A percentile compares a stretch with the other conserved stretches of the same genome.
These are phyloP conservation scores for Sanguinoderma infundibulare DNA, from an alignment of 1,284 basidiomycete species.

Conservation along the genomic window DNA sequence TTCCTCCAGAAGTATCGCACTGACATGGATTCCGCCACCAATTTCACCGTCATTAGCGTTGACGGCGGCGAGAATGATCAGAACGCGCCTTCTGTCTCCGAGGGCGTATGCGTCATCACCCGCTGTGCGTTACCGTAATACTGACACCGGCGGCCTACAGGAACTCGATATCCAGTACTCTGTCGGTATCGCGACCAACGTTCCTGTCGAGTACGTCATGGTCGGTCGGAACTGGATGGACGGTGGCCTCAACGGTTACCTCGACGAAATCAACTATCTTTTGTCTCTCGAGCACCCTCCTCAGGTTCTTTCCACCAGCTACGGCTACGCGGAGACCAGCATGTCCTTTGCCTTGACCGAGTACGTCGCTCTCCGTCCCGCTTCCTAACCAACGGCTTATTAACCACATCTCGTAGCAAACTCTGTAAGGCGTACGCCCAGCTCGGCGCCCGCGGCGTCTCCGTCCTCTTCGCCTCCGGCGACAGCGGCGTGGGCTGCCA, in stretches of 20 bases:
- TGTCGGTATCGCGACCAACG: slow-evolving; percentile 59
- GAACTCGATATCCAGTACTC: slow-evolving; percentile 70
- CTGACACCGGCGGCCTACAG: neutral
- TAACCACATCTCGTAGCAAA: slow-evolving; percentile 9
- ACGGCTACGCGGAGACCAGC: slow-evolving; percentile 34
- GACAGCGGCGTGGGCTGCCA: slow-evolving; percentile 62
- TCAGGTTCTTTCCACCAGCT: slow-evolving; percentile 60
- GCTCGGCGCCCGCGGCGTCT: slow-evolving; percentile 60
- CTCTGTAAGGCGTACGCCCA: slow-evolving; percentile 35
- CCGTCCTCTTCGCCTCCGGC: slow-evolving; percentile 68
- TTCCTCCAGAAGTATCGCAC: slow-evolving; percentile 54
- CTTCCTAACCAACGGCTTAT: neutral
- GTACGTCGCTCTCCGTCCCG: slow-evolving; percentile 5
- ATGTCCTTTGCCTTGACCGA: slow-evolving; percentile 29
- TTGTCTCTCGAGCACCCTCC: slow-evolving; percentile 58
- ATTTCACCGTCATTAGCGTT: slow-evolving; percentile 45
- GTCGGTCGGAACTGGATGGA: slow-evolving; percentile 14
- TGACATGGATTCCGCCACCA: slow-evolving; percentile 45
- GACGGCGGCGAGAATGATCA: slow-evolving; percentile 49
- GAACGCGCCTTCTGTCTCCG: slow-evolving; percentile 37
- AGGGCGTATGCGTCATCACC: slow-evolving; percentile 49
- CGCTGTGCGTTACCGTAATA: slow-evolving; percentile 43
- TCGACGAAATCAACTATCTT: slow-evolving; percentile 16
- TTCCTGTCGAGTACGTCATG: slow-evolving; percentile 18
- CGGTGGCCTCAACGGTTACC: slow-evolving; percentile 16